Percentiles rank a stretch among this genome's conserved stretches.
Evolutionary conservation across 163 green algal species (phyloP).

Genomic region (Chlamydomonas reinhardtii): DNA sequence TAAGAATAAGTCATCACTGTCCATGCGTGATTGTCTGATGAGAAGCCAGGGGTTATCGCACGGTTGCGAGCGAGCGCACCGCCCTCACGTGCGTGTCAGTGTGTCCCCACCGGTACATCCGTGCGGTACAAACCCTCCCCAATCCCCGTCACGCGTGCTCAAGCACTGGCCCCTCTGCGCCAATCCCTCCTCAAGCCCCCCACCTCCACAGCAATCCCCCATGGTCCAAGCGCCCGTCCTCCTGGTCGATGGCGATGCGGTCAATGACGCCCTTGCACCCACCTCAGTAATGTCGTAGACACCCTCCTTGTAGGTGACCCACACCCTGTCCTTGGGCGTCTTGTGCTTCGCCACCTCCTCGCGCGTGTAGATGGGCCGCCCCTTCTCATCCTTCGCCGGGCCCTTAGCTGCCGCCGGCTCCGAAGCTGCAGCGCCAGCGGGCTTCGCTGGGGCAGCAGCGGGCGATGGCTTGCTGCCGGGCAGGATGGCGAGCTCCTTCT

Average conservation of each 20-base stretch:
- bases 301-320: constrained; percentile 86
- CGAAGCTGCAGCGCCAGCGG: background rate
- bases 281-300: constrained; percentile 93
- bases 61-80: background rate
- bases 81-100: background rate
- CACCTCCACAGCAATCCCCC: too few species aligned
- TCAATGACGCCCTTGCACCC: background rate
- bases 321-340: constrained; percentile 77
- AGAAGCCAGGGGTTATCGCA: too few species aligned
- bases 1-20: too few species aligned
- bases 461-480: constrained; percentile 1
- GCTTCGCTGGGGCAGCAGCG: background rate
- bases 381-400: constrained; percentile 14
- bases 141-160: too few species aligned
- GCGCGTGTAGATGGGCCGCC: constrained; percentile 55
- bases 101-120: background rate
- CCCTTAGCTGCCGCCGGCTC: background rate
- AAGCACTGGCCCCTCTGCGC: too few species aligned
- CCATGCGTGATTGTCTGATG: too few species aligned
- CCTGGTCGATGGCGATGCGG: too few species aligned
- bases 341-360: constrained; percentile 87
- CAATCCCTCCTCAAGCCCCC: too few species aligned
- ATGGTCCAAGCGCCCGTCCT: too few species aligned
- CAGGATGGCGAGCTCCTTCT: constrained; percentile 35
- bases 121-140: background rate